A percentile compares a stretch with the other conserved stretches of the same genome.
Evolutionary conservation across 2,329 filamentous ascomycete species (phyloP).

Genomic region (Myrmaecium sp.): DNA sequence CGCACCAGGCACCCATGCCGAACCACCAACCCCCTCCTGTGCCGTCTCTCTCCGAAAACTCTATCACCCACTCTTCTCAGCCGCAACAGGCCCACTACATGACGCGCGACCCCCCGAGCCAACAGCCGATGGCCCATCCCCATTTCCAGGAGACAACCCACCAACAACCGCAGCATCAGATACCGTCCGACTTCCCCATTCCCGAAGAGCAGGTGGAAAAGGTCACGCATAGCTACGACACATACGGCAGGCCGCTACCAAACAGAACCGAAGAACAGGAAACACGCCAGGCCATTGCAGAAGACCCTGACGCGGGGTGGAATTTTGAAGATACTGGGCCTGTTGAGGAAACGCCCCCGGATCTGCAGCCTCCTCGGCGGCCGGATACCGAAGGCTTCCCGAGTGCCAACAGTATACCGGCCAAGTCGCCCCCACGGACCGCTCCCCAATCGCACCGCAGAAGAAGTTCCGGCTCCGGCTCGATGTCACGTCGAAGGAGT

Average conservation of each 20-base stretch:
- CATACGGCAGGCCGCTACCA: conserved; percentile 35
- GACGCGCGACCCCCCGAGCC: conserved; percentile 25
- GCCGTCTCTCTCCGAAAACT: conserved; percentile 22
- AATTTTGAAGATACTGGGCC: conserved; percentile 70
- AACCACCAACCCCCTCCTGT: conserved; percentile 46
- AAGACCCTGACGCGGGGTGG: conserved; percentile 64
- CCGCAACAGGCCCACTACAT: conserved; percentile 26
- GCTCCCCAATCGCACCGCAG: conserved; percentile 54
- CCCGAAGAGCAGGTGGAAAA: conserved; percentile 41
- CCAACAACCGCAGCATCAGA: conserved; percentile 17
- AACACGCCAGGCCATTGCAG: conserved; percentile 23
- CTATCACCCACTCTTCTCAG: conserved; percentile 20
- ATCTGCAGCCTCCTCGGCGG: conserved; percentile 39
- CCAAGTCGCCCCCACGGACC: conserved; percentile 60
- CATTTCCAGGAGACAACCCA: conserved; percentile 15
- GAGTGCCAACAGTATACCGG: conserved; percentile 54
- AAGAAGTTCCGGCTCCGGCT: conserved; percentile 49
- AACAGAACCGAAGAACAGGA: conserved; percentile 23
- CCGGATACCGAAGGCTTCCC: conserved; percentile 84
- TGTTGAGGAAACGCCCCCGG: conserved; percentile 39
- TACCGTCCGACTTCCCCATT: conserved; percentile 22
- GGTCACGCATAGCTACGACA: conserved; percentile 41
- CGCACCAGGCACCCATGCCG: conserved; percentile 26
- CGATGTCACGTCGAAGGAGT: conserved; percentile 47
- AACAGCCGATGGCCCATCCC: conserved; percentile 23